Evolutionary conservation across 495 filamentous ascomycete species (phyloP), one percentile per base, ranked within the genome.

Genomic region (Aspergillus avenaceus): DNA sequence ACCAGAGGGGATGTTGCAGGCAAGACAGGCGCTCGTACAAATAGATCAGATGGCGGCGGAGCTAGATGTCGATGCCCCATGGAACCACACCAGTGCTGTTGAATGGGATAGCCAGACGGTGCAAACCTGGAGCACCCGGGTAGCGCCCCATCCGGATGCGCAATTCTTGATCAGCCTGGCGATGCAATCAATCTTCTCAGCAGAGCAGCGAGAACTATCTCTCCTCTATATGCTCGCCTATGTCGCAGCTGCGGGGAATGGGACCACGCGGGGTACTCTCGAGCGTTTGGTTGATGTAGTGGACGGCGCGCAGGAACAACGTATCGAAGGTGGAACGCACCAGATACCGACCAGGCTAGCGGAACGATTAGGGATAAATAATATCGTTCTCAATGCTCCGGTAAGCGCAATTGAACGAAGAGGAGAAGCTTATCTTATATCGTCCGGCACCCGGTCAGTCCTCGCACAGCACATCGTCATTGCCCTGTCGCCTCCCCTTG

Each of bases 161-260:
- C 47, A 37, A 3, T 36, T 48, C 1, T 32, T 59, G 4, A 27
- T 59, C 16, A 36, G 47, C 1, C 3, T 22, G 0, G 56, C 34
- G 0, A 32, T 55, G 11, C 14, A 47, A 14, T 43, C 47, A 2
- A 44, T 59, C 18, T 41, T 55, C 1, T 51, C 56, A 0, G 49
- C 58, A 16, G 52, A 58, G 25, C 9, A 43, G 21, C 32, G 19
- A 19, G 60, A 63, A n/a, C 45, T 51, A 0, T 58, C 54, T 14
- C 37, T 63, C 5, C 48, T 63, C 9, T 63, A 56, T 19, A 47
- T 49, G 13, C 29, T 61, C 12, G 40, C 49, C 21, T 56, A 52
- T 31, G 59, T 61, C 14, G 60, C 60, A 3, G 55, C 50, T 4
- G 54, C 58, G 0, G 58, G 60, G 16, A 58, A 63, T 31, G 45